Evolutionary conservation across 148 eudicot species (phyloP).

Genomic region (Chenopodium berlandieri): DNA sequence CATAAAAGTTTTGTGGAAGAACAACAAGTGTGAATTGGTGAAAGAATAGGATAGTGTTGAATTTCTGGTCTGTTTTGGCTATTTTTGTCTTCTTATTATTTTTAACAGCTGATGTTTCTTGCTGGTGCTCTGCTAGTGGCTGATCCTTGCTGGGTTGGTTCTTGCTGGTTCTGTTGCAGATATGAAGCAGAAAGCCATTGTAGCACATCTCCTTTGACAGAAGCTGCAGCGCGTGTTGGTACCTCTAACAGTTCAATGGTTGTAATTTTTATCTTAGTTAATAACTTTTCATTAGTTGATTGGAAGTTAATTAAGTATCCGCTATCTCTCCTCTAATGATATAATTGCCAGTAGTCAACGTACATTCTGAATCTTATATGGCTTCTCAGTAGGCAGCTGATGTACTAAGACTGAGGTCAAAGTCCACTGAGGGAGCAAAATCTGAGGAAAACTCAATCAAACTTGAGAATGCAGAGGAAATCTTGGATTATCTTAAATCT

Average conservation of each 20-base stretch:
- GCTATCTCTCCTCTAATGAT: not conserved
- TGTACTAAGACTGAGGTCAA: constrained; percentile 59
- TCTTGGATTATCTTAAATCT: constrained; percentile 58
- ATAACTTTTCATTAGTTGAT: not conserved
- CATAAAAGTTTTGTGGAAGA: too few species aligned
- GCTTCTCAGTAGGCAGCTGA: constrained; percentile 59
- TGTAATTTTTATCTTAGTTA: constrained; percentile 15
- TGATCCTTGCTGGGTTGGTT: too few species aligned
- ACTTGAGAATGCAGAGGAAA: constrained; percentile 71
- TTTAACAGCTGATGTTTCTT: too few species aligned
- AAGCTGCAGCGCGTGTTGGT: constrained; percentile 55
- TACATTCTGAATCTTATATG: constrained; percentile 19
- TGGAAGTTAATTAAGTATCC: not conserved
- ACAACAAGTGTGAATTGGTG: too few species aligned
- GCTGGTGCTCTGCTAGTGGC: too few species aligned
- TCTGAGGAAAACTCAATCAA: constrained; percentile 46
- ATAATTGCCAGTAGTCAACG: not conserved
- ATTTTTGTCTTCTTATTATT: too few species aligned
- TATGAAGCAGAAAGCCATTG: constrained; percentile 55
- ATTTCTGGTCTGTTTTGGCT: too few species aligned
- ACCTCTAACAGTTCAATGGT: constrained; percentile 51
- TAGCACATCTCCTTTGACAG: constrained; percentile 50
- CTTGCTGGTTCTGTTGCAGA: constrained; percentile 67
- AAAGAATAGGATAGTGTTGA: too few species aligned
- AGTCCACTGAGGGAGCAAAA: constrained; percentile 45